Conservation (phyloP, 345 rosid species). For the Salix viminalis region DNA sequence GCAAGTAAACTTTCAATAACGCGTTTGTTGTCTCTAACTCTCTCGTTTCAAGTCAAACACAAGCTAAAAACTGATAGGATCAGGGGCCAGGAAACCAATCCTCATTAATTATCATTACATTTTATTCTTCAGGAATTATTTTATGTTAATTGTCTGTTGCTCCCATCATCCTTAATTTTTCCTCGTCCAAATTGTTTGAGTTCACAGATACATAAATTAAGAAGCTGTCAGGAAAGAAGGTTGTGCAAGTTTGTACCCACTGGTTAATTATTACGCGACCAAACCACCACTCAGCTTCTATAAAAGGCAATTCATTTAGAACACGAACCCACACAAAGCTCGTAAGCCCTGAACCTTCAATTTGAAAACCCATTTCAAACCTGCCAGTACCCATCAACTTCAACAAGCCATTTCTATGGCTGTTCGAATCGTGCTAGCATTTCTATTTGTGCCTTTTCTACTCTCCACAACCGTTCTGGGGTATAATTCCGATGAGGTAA, state of each 20-base stretch:
- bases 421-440: constrained; percentile 20
- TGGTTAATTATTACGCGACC: neutral
- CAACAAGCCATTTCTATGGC: constrained; percentile 35
- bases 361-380: neutral
- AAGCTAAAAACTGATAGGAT: neutral
- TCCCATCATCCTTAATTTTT: neutral
- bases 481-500: constrained; percentile 2
- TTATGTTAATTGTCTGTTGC: too few species aligned
- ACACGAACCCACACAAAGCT: neutral
- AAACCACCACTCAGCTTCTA: neutral
- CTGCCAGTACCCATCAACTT: neutral
- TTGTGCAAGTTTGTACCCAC: neutral
- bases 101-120: too few species aligned
- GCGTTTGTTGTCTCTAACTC: constrained; percentile 6
- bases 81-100: too few species aligned
- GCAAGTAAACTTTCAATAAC: constrained; percentile 15
- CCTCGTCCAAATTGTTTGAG: neutral
- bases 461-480: constrained; percentile 15
- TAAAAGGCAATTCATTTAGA: neutral
- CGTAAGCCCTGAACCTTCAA: neutral
- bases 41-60: neutral
- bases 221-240: neutral
- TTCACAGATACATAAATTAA: neutral
- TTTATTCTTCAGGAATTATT: too few species aligned
- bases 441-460: constrained; percentile 29